These are phyloP conservation scores for Antitrichia curtipendula DNA, from an alignment of 225 moss, liverwort and hornwort species.

Conservation along the genomic window DNA sequence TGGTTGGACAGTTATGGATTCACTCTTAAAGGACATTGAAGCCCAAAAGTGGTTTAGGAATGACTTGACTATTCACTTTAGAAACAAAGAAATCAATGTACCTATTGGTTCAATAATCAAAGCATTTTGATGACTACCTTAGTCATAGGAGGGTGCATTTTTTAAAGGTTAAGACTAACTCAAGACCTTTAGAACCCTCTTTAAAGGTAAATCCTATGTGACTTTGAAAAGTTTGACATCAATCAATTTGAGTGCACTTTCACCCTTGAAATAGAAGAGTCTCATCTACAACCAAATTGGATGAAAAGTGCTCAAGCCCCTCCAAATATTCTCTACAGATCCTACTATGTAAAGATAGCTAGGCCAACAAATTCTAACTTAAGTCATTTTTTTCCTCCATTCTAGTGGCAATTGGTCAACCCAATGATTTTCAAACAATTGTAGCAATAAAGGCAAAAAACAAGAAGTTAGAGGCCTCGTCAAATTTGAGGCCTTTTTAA, in stretches of 20 bases:
- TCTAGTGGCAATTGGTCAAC: not conserved
- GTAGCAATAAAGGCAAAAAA: rapidly evolving
- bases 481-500: too few relatives aligned
- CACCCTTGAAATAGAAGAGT: not conserved
- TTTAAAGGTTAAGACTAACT: too few relatives aligned
- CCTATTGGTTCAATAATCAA: too few relatives aligned
- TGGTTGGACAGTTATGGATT: too few relatives aligned
- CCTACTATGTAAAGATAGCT: not conserved
- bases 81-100: too few relatives aligned
- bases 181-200: too few relatives aligned
- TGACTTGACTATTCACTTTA: too few relatives aligned
- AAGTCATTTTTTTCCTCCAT: not conserved
- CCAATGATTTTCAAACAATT: not conserved
- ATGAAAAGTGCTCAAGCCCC: not conserved
- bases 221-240: not conserved
- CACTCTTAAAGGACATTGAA: too few relatives aligned
- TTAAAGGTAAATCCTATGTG: not conserved
- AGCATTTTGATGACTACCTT: too few relatives aligned
- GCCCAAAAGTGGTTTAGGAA: too few relatives aligned
- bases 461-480: not conserved
- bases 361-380: not conserved
- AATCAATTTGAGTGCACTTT: not conserved
- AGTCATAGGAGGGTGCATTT: too few relatives aligned
- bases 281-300: not conserved
- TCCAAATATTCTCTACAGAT: not conserved